Evolutionary conservation across 2,329 filamentous ascomycete species (phyloP).

Genomic region (Aspergillus sergii): DNA sequence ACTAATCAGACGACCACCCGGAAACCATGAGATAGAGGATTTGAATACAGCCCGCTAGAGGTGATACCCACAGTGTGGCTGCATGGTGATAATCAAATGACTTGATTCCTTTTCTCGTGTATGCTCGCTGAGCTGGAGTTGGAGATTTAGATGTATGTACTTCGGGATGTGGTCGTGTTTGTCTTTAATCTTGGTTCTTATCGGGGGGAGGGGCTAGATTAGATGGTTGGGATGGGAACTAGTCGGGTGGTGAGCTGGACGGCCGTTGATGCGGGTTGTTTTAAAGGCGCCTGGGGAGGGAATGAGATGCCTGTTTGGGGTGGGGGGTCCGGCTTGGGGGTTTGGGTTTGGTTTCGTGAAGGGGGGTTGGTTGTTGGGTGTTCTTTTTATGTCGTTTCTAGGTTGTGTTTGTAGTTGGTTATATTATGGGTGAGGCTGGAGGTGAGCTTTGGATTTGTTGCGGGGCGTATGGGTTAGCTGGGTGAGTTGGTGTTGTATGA

Average conservation of each 20-base stretch:
- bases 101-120: not conserved
- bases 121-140: not conserved
- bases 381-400: too few species aligned
- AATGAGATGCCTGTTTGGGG: not conserved
- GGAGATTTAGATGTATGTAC: not conserved
- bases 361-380: too few species aligned
- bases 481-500: too few species aligned
- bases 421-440: too few species aligned
- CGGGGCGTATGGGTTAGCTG: too few species aligned
- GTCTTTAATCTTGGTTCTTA: not conserved
- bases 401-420: too few species aligned
- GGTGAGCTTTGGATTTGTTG: too few species aligned
- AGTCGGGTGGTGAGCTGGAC: not conserved
- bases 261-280: not conserved
- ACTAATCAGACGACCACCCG: not conserved
- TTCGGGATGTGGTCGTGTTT: not conserved
- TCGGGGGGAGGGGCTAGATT: not conserved
- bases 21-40: not conserved
- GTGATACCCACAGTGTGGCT: not conserved
- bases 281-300: not conserved
- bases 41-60: not conserved
- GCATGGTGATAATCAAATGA: not conserved
- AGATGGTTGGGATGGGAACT: not conserved
- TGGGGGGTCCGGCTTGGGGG: not conserved
- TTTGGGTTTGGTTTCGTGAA: not conserved